A percentile compares a stretch with the other conserved stretches of the same genome.
These are phyloP conservation scores for Aspergillus hancockii DNA, from an alignment of 495 filamentous ascomycete genomes.

Conservation along the genomic window DNA sequence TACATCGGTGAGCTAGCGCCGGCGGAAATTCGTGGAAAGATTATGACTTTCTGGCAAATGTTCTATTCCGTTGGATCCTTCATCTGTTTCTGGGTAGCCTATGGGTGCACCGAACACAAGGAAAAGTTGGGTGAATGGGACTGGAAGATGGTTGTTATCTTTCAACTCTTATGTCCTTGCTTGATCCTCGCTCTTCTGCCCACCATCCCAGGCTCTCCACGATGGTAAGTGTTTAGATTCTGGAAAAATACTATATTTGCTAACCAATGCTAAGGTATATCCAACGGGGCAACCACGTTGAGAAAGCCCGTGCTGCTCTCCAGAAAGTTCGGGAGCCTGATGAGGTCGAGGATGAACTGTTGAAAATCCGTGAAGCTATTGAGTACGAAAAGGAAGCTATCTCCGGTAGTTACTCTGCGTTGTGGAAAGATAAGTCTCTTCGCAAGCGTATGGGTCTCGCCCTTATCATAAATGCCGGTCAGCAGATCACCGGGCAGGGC, in stretches of 20 bases:
- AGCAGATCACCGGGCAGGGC: slow-evolving; percentile 63
- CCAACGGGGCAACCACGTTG: slow-evolving; percentile 51
- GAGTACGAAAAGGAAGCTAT: slow-evolving; percentile 65
- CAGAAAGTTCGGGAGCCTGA: slow-evolving; percentile 54
- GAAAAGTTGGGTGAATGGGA: slow-evolving; percentile 59
- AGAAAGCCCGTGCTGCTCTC: slow-evolving; percentile 54
- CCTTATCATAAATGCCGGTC: slow-evolving; percentile 59
- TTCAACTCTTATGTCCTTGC: slow-evolving; percentile 58
- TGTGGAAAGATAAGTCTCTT: slow-evolving; percentile 62
- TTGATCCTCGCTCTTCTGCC: slow-evolving; percentile 54
- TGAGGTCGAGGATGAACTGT: slow-evolving; percentile 58
- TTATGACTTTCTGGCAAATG: slow-evolving; percentile 71
- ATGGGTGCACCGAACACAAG: slow-evolving; percentile 53
- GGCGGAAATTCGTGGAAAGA: slow-evolving; percentile 58
- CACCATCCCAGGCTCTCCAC: slow-evolving; percentile 58
- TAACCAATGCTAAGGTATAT: slow-evolving; percentile 42
- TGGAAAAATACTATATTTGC: neutral
- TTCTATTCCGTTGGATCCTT: slow-evolving; percentile 65
- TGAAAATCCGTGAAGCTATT: slow-evolving; percentile 58
- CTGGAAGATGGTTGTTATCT: slow-evolving; percentile 63
- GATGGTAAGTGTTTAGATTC: slow-evolving; percentile 41
- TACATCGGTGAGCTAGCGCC: slow-evolving; percentile 65
- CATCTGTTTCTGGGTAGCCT: slow-evolving; percentile 65
- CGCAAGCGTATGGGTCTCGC: slow-evolving; percentile 58
- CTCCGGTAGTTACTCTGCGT: slow-evolving; percentile 52